phyloP scores from a whole-genome alignment of 1,139 yeast species.

The Trichomonascaceae sp. region DNA sequence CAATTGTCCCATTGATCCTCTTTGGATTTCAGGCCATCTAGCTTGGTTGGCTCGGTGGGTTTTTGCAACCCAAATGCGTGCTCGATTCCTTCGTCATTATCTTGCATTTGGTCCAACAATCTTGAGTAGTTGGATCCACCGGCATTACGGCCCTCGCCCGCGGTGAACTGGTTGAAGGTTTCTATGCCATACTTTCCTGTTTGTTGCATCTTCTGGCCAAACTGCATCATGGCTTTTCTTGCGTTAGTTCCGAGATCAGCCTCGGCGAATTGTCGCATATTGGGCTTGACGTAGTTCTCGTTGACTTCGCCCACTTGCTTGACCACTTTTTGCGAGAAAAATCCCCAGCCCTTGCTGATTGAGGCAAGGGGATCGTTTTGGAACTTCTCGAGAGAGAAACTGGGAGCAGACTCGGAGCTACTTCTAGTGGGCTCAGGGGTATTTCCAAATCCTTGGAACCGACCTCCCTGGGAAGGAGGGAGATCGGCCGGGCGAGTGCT shows the following conservation, averaged over 20 bases:
- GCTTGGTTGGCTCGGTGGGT: slow-evolving; percentile 46
- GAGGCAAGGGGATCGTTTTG: slow-evolving; percentile 86
- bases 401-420: slow-evolving; percentile 6
- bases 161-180: slow-evolving; percentile 54
- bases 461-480: slow-evolving; percentile 93
- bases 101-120: slow-evolving; percentile 42
- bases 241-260: slow-evolving; percentile 74
- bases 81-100: slow-evolving; percentile 28
- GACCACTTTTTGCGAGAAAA: slow-evolving; percentile 71
- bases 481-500: slow-evolving; percentile 60
- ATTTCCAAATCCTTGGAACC: slow-evolving; percentile 82
- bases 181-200: slow-evolving; percentile 54
- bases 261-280: slow-evolving; percentile 67
- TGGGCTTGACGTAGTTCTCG: slow-evolving; percentile 80
- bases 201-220: slow-evolving; percentile 87
- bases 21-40: slow-evolving; percentile 35
- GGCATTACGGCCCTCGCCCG: slow-evolving; percentile 33
- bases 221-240: slow-evolving; percentile 83
- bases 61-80: slow-evolving; percentile 60
- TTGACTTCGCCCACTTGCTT: slow-evolving; percentile 78
- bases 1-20: slow-evolving; percentile 35
- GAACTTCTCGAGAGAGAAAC: slow-evolving; percentile 56
- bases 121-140: slow-evolving; percentile 34
- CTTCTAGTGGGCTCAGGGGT: slow-evolving; percentile 41
- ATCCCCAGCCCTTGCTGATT: slow-evolving; percentile 84